Conservation (phyloP, 257 asterid species). For the Solanum dulcamara region DNA sequence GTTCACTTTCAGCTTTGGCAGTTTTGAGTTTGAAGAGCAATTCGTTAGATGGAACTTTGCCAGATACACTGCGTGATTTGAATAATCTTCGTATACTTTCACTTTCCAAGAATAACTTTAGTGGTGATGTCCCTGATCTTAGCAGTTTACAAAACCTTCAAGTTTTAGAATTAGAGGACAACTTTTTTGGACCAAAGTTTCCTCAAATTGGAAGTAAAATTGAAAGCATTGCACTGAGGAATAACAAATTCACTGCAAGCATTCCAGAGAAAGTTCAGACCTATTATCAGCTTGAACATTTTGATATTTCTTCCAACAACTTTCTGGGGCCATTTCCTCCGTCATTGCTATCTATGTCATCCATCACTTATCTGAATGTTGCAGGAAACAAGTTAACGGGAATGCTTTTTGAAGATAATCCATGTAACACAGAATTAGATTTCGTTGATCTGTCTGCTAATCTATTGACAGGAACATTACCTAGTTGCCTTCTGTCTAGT, state of each 20-base stretch:
- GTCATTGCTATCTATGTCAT: slow-evolving; percentile 55
- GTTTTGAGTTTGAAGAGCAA: slow-evolving; percentile 61
- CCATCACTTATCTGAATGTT: slow-evolving; percentile 40
- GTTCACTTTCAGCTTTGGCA: slow-evolving; percentile 44
- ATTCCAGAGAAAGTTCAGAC: slow-evolving; percentile 54
- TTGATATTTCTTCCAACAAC: slow-evolving; percentile 64
- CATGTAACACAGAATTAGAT: slow-evolving; percentile 39
- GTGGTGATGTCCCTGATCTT: slow-evolving; percentile 72
- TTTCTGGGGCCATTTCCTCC: slow-evolving; percentile 76
- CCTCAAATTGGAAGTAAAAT: slow-evolving; percentile 44
- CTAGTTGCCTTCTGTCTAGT: slow-evolving; percentile 39
- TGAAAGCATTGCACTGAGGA: slow-evolving; percentile 36
- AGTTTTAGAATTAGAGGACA: slow-evolving; percentile 53
- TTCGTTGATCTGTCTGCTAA: slow-evolving; percentile 63
- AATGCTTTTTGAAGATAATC: slow-evolving; percentile 42
- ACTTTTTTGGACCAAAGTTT: slow-evolving; percentile 58
- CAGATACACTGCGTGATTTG: slow-evolving; percentile 38
- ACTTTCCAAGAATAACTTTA: slow-evolving; percentile 56
- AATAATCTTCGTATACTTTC: slow-evolving; percentile 51
- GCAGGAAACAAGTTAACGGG: slow-evolving; percentile 68
- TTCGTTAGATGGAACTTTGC: slow-evolving; percentile 43
- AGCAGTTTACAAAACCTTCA: slow-evolving; percentile 55
- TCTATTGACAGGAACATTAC: slow-evolving; percentile 67
- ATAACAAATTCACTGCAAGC: slow-evolving; percentile 49
- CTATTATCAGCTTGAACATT: slow-evolving; percentile 38